phyloP scores from a whole-genome alignment of 345 rosid species.

The Carallia brachiata region DNA sequence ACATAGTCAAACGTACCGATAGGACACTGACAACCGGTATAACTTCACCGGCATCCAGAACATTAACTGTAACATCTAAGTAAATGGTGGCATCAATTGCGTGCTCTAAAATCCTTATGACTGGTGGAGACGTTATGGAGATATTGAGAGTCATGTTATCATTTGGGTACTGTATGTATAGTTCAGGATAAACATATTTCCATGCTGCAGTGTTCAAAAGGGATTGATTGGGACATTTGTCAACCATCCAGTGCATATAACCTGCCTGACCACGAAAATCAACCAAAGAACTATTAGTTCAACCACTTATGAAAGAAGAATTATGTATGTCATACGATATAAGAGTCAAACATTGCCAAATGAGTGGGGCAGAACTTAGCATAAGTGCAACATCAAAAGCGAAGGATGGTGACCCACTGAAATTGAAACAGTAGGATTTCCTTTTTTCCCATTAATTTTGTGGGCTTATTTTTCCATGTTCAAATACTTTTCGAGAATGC shows the following conservation, averaged over 20 bases:
- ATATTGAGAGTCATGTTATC: slow-evolving; percentile 51
- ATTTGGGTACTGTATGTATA: slow-evolving; percentile 57
- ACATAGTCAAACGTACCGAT: slow-evolving; percentile 41
- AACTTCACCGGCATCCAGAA: slow-evolving; percentile 44
- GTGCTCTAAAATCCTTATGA: slow-evolving; percentile 31
- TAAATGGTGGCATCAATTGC: slow-evolving; percentile 41
- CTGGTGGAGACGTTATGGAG: slow-evolving; percentile 54
- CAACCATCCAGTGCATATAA: slow-evolving; percentile 52
- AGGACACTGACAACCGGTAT: slow-evolving; percentile 60
- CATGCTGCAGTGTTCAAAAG: slow-evolving; percentile 65
- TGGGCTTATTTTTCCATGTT: no score
- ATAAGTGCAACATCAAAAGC: not conserved
- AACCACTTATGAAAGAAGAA: not conserved
- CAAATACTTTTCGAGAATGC: not conserved
- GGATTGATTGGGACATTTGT: slow-evolving; percentile 45
- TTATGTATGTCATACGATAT: not conserved
- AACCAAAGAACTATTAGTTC: slow-evolving; percentile 12
- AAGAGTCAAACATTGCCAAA: not conserved
- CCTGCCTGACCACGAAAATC: slow-evolving; percentile 47
- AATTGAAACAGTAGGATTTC: no score
- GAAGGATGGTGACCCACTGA: not conserved
- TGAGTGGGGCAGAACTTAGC: not conserved
- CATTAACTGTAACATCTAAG: slow-evolving; percentile 47
- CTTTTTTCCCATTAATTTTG: no score
- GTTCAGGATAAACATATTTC: slow-evolving; percentile 56